Evolutionary conservation across 345 rosid species (phyloP).

Genomic region (Geranium brycei): DNA sequence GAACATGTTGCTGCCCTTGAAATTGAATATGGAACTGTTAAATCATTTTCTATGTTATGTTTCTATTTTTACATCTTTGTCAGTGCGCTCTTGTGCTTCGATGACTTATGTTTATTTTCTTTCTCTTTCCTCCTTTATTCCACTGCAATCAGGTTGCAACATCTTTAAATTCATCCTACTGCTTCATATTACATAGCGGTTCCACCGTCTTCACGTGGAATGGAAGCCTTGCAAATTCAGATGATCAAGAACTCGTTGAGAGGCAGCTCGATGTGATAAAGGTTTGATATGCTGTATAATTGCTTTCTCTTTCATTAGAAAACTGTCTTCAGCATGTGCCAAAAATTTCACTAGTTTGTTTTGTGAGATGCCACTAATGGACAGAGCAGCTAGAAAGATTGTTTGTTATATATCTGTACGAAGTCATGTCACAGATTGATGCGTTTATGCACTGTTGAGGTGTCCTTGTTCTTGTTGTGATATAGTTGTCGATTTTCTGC

Average conservation of each 20-base stretch:
- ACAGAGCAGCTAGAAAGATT: neutral
- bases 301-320: neutral
- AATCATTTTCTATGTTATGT: neutral
- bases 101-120: neutral
- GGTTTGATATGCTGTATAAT: slow-evolving; percentile 28
- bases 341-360: neutral
- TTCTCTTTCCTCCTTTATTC: slow-evolving; percentile 1
- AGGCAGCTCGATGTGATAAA: slow-evolving; percentile 92
- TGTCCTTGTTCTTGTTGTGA: neutral
- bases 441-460: neutral
- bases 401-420: neutral
- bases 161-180: slow-evolving; percentile 79
- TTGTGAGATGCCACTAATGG: neutral
- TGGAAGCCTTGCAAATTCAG: slow-evolving; percentile 70
- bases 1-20: neutral
- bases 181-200: slow-evolving; percentile 76
- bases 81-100: neutral
- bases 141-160: slow-evolving; percentile 54
- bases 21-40: neutral
- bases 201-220: slow-evolving; percentile 79
- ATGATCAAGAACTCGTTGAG: slow-evolving; percentile 77
- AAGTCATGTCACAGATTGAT: neutral
- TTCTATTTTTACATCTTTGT: neutral
- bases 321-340: neutral
- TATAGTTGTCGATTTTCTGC: slow-evolving; percentile 20